A percentile compares a stretch with the other conserved stretches of the same genome.
Conservation (phyloP, 208 protist genomes). For the Leishmania arabica region DNA sequence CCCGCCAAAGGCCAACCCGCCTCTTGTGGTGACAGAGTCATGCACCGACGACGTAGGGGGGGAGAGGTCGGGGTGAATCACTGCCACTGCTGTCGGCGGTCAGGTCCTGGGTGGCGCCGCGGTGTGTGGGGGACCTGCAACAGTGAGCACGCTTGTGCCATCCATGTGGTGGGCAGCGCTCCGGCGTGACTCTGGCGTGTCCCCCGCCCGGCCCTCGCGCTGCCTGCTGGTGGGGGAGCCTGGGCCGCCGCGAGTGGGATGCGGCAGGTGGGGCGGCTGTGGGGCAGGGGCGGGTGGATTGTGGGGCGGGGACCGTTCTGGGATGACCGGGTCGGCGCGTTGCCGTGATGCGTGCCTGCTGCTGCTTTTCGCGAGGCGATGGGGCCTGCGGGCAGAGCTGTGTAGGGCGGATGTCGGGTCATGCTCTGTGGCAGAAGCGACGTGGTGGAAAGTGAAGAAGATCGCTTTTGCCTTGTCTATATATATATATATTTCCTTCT, state of each 20-base stretch:
- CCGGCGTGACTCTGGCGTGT: neutral
- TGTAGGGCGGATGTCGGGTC: too few species aligned
- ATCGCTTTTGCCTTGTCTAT: conserved; percentile 14
- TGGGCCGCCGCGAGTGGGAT: neutral
- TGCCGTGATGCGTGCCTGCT: neutral
- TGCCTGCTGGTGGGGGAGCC: neutral
- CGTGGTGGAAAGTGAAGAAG: neutral
- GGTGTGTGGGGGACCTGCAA: neutral
- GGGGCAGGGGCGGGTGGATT: neutral
- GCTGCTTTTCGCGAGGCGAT: neutral
- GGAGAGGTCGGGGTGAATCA: neutral
- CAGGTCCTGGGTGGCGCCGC: neutral
- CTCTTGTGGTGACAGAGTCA: neutral
- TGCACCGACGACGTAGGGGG: neutral
- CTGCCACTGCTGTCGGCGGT: neutral
- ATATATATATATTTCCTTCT: neutral
- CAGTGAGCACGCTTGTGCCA: neutral
- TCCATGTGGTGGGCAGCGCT: neutral
- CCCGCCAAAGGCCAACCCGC: too few species aligned
- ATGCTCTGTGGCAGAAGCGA: neutral
- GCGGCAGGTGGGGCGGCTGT: neutral
- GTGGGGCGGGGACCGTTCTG: neutral
- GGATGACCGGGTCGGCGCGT: too few species aligned
- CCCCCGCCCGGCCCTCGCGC: neutral
- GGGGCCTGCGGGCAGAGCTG: neutral